Evolutionary conservation across 305 asterid species (phyloP).

Genomic region (Ruellia speciosa): DNA sequence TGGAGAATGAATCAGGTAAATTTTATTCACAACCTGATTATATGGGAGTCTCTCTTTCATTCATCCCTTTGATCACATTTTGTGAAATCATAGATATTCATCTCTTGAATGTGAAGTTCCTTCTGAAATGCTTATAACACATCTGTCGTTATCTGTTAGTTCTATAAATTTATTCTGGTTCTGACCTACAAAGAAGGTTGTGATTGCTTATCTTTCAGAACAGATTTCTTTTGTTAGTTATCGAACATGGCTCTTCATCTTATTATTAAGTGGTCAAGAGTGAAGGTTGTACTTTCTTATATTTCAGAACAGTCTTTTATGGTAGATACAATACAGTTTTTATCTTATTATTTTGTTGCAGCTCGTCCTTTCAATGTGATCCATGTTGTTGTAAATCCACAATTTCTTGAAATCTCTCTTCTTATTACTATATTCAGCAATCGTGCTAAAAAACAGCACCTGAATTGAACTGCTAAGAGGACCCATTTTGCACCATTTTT

Average conservation of each 20-base stretch:
- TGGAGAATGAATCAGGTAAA: constrained; percentile 96
- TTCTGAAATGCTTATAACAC: not conserved
- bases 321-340: too few species aligned
- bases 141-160: not conserved
- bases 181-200: not conserved
- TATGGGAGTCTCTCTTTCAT: not conserved
- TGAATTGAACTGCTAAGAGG: too few species aligned
- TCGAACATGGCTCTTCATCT: not conserved
- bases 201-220: not conserved
- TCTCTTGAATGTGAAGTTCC: constrained; percentile 1
- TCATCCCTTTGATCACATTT: not conserved
- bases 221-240: not conserved
- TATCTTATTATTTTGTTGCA: too few species aligned
- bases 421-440: too few species aligned
- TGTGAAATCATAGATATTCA: not conserved
- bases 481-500: too few species aligned
- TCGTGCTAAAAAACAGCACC: too few species aligned
- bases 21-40: constrained; percentile 16
- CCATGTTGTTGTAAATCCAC: too few species aligned
- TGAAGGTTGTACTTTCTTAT: too few species aligned
- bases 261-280: not conserved
- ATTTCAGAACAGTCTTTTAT: too few species aligned
- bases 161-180: not conserved
- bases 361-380: too few species aligned
- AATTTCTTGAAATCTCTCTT: too few species aligned